Base-by-base conservation (phyloP, 345 rosid genomes). In the Brassica carinata region DNA sequence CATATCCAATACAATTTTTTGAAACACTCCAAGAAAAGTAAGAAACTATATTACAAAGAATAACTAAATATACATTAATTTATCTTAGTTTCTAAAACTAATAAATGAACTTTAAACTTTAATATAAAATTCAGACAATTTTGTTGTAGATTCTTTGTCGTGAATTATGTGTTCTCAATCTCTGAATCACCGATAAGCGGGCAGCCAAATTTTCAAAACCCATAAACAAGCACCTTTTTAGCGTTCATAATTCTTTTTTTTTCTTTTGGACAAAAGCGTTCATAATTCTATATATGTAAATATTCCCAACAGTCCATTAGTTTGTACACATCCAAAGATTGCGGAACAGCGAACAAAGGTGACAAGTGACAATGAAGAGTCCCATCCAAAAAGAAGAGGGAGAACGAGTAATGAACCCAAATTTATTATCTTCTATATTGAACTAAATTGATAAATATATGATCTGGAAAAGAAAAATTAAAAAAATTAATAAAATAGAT, bases 321-420 rank as follows among this genome's bases (percentile, higher is more conserved):
- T 33, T 31, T 69, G 79, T 64, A 38, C 62, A 64, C 68, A 81
- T 75, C 83, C 80, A 75, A 81, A 75, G 72, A 53, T 75, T 38
- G 76, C 2, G 80, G 80, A 81, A 55, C 45, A 69, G 72, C 31
- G 26, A 29, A 13, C 29, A 72, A 64, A 64, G 61, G 76, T 63
- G 67, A 74, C 75, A 71, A 71, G 48, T 29, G 62, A 68, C 58
- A 67, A 38, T 31, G 40, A 71, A 3, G 17, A 80, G 83, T 74
- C 79, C 45, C 72, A 53, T 72, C 75, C 27, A 63, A 63, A 80
- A 74, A 62, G 51, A 27, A 48, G 17, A 51, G 36, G 67, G 67
- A 69, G 75, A 69, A 75, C 68, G 76, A 75, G 67, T 80, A 79
- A 76, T 75, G 72, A 55, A 70, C 55, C 63, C 11, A 61, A 38